phyloP scores from a whole-genome alignment of 1,284 basidiomycete species.

The Cutaneotrichosporon curvatum region DNA sequence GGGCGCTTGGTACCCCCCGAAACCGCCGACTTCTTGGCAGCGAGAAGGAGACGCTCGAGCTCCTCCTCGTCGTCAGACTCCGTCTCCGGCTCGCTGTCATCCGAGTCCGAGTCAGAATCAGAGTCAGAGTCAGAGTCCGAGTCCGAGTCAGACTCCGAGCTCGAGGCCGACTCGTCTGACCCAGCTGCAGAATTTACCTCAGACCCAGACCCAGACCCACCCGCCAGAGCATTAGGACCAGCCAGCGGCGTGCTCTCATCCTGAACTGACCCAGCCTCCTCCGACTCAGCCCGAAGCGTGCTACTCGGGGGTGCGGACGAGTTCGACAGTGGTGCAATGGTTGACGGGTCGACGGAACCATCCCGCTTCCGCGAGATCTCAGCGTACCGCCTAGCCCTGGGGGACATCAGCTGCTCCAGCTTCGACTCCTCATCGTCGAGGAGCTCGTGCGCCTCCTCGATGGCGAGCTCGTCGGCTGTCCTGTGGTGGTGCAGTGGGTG shows the following conservation, averaged over 20 bases:
- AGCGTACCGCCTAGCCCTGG: conserved; percentile 12
- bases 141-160: conserved; percentile 8
- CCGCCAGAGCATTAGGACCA: no score
- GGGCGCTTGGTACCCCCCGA: conserved; percentile 37
- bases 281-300: no score
- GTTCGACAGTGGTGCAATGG: neutral
- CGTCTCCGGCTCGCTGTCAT: neutral
- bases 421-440: conserved; percentile 13
- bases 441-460: conserved; percentile 26
- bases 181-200: no score
- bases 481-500: conserved; percentile 22
- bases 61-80: conserved; percentile 49
- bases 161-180: conserved; percentile 1
- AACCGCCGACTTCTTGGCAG: conserved; percentile 46
- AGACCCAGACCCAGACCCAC: no score
- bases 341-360: neutral
- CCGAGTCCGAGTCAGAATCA: neutral
- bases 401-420: conserved; percentile 1
- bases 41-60: conserved; percentile 57
- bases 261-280: no score
- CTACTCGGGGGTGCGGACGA: no score
- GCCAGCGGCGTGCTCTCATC: no score
- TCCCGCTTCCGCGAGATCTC: conserved; percentile 7
- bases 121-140: neutral
- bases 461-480: conserved; percentile 29